Evolutionary conservation across 495 filamentous ascomycete genomes (phyloP), one percentile per base, ranked within the genome.

Genomic region (Hypomontagnella submonticulosa): DNA sequence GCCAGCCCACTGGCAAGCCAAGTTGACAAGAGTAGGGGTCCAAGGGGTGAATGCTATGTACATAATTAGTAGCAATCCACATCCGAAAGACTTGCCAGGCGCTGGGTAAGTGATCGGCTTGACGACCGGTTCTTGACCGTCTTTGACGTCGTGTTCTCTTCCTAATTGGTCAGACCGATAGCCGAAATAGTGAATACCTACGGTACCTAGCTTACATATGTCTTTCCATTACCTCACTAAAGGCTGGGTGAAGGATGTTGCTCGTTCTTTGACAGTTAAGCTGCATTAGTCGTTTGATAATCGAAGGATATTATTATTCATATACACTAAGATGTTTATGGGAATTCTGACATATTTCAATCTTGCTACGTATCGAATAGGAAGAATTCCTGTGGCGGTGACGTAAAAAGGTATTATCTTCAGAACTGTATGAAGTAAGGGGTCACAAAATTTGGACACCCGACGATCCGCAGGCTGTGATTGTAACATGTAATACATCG

Each of bases 181-280:
- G 40, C 57, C 50, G 54, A 66, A 56, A 60, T 55, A 41, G 51
- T 32, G 56, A 61, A 36, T 47, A 61, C 12, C 53, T 63, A n/a
- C n/a, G n/a, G n/a, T n/a, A n/a, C n/a, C n/a, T n/a, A n/a, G n/a
- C n/a, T n/a, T n/a, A n/a, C n/a, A n/a, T 40, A 36, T 18, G 13
- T 56, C 32, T 46, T 57, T 43, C 30, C 43, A 57, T 62, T 61
- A 54, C 59, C 48, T 55, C 59, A 55, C 55, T 56, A 59, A 6
- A 69, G 66, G 66, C 55, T 69, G 59, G 57, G 66, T 33, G 54
- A 68, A 68, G 48, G 65, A 62, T 68, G 54, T 46, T 49, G 47
- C 23, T 18, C 41, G 34, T 63, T 55, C 23, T 43, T 53, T 46
- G 43, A 63, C 56, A 60, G 43, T 41, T 44, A 42, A 18, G 46